Evolutionary conservation across 2,329 filamentous ascomycete species (phyloP).

Genomic region (Coniochaeta ligniaria): DNA sequence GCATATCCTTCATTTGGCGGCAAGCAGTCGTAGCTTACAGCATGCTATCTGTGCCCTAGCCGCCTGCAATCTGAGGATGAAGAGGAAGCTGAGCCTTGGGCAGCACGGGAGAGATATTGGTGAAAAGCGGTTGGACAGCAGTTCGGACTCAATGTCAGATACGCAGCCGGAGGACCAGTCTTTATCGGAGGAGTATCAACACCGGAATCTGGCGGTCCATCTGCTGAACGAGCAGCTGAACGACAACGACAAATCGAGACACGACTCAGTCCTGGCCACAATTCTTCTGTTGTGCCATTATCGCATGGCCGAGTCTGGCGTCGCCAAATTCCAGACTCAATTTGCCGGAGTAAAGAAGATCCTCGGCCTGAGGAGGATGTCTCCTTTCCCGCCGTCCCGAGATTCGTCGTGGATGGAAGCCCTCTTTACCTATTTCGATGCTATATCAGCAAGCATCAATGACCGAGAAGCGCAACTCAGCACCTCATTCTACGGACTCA

Average conservation of each 20-base stretch:
- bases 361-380: constrained; percentile 62
- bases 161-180: constrained; percentile 54
- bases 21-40: constrained; percentile 74
- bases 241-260: constrained; percentile 64
- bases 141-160: constrained; percentile 35
- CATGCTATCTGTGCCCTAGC: constrained; percentile 87
- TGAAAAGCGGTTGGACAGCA: constrained; percentile 25
- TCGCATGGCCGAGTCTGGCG: constrained; percentile 82
- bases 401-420: constrained; percentile 87
- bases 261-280: constrained; percentile 83
- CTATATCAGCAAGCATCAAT: constrained; percentile 86
- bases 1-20: constrained; percentile 72
- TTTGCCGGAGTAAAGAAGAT: constrained; percentile 91
- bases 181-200: constrained; percentile 74
- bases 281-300: constrained; percentile 85
- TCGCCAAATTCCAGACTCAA: constrained; percentile 89
- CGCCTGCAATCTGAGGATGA: constrained; percentile 86
- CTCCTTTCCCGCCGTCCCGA: constrained; percentile 44
- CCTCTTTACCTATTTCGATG: constrained; percentile 91
- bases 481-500: constrained; percentile 53
- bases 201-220: constrained; percentile 70
- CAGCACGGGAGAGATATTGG: constrained; percentile 46
- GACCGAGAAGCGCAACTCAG: constrained; percentile 80
- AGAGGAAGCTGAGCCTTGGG: constrained; percentile 57
- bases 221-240: constrained; percentile 79